Conservation (phyloP, 164 flowering plant species). For the Magnolia officinalis region DNA sequence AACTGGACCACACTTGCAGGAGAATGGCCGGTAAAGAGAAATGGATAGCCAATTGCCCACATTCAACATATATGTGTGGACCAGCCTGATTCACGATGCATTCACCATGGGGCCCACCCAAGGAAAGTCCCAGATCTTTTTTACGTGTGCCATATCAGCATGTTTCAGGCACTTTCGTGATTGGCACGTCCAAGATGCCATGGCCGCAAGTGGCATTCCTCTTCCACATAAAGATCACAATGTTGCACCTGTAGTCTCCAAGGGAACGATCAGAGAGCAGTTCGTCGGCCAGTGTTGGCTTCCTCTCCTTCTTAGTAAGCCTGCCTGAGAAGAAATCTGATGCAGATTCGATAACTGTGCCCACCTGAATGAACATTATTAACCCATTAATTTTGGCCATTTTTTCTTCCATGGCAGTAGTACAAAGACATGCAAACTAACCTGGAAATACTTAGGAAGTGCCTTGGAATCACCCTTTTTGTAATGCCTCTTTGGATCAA, state of each 20-base stretch:
- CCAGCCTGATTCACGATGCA: neutral
- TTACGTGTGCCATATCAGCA: neutral
- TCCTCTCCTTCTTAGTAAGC: slow-evolving; percentile 87
- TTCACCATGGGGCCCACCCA: neutral
- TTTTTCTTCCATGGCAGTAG: neutral
- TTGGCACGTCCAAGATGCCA: neutral
- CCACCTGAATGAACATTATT: slow-evolving; percentile 46
- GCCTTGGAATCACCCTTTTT: slow-evolving; percentile 72
- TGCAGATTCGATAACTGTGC: slow-evolving; percentile 70
- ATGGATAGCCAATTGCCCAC: neutral
- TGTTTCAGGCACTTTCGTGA: neutral
- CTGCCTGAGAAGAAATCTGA: slow-evolving; percentile 68
- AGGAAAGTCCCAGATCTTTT: too few species aligned
- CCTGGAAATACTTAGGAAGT: slow-evolving; percentile 89
- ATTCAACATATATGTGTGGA: neutral
- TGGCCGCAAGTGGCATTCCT: neutral
- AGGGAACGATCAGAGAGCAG: slow-evolving; percentile 58
- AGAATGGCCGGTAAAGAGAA: neutral
- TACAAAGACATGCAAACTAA: slow-evolving; percentile 16
- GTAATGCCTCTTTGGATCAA: slow-evolving; percentile 93
- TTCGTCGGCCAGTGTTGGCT: slow-evolving; percentile 76
- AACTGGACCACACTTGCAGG: neutral
- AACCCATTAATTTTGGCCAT: neutral
- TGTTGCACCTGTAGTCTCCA: slow-evolving; percentile 54
- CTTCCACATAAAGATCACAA: neutral